Base-by-base conservation (phyloP, 2,329 filamentous ascomycete genomes). In the Parastagonospora avenae region DNA sequence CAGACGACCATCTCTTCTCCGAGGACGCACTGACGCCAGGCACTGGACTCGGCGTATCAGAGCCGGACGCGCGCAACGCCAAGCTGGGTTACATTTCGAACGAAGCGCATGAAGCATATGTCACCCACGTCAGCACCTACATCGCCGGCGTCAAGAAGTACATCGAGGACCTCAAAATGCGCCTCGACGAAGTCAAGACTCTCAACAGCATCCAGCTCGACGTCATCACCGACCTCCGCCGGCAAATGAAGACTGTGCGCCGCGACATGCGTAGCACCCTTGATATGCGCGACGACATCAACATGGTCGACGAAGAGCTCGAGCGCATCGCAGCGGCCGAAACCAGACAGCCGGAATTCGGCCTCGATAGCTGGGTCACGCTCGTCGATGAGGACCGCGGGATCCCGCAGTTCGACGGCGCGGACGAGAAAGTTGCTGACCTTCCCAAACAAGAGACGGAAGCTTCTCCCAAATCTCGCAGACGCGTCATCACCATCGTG, bases 151-250 rank as follows among this genome's bases (percentile, higher is more conserved):
- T 73, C 10, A 56, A 61, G 40, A 62, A 55, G 16, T 55, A 63
- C 28, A 62, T 65, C 3, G 44, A 57, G 28, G 66, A 70, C 30
- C 44, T 72, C 38, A 61, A 62, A 28, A 59, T 53, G 57, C 57
- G 69, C 19, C 54, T 71, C n/a, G 68, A 71, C 7, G 70, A 73
- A 51, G 56, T 67, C 38, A 69, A 68, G 48, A 60, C 64, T 15
- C 50, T 73, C 37, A 72, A 73, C 38, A 54, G 54, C 31, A 69
- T 72, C 28, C 66, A 69, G 29, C 45, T 65, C 16, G 69, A 71
- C 28, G 62, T 70, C 54, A 72, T 73, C 42, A 39, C 55, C 19
- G 62, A 69, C 14, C 41, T 73, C 39, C 57, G 68, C 4, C 48
- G 44, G 11, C 62, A 71, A 28, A 56, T 68, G 54, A 54, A 48